Conservation (phyloP, 331 rosid genomes). For the Malus hybrid region DNA sequence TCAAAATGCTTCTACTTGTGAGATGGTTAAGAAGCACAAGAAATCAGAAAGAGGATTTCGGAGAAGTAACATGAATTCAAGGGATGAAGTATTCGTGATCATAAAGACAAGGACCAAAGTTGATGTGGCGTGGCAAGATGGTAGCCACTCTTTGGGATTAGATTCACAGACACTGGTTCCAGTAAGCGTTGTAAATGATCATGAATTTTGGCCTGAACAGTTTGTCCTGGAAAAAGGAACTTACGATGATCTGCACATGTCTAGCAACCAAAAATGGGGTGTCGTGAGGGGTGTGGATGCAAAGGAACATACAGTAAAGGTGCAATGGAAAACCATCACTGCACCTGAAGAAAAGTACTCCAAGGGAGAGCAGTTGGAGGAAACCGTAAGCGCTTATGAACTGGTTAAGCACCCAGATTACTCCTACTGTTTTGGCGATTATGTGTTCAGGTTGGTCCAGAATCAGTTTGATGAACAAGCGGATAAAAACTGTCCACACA, state of each 20-base stretch:
- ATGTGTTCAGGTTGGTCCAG: conserved; percentile 64
- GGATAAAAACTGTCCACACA: conserved; percentile 24
- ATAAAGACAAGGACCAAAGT: conserved; percentile 76
- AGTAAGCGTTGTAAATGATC: conserved; percentile 54
- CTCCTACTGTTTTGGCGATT: conserved; percentile 70
- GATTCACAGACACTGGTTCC: conserved; percentile 64
- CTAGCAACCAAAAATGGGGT: conserved; percentile 70
- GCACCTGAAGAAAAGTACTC: conserved; percentile 24
- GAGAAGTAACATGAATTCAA: conserved; percentile 32
- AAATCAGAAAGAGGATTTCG: conserved; percentile 31
- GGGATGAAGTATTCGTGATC: conserved; percentile 52
- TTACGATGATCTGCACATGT: conserved; percentile 51
- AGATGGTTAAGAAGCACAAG: conserved; percentile 23
- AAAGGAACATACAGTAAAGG: conserved; percentile 73
- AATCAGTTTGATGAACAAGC: conserved; percentile 44
- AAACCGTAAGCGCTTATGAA: conserved; percentile 88
- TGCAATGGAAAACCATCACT: conserved; percentile 51
- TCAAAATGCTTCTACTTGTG: conserved; percentile 22
- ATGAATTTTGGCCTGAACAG: conserved; percentile 94
- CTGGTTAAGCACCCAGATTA: conserved; percentile 86
- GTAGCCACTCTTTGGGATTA: conserved; percentile 46
- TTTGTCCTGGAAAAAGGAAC: conserved; percentile 69
- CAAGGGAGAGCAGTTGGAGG: conserved; percentile 44
- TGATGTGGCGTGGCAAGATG: conserved; percentile 87
- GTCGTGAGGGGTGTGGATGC: conserved; percentile 76